Percentiles rank a stretch among this genome's conserved stretches.
These are phyloP conservation scores for Cardamine resedifolia DNA, from an alignment of 345 rosid genomes.

Conservation along the genomic window DNA sequence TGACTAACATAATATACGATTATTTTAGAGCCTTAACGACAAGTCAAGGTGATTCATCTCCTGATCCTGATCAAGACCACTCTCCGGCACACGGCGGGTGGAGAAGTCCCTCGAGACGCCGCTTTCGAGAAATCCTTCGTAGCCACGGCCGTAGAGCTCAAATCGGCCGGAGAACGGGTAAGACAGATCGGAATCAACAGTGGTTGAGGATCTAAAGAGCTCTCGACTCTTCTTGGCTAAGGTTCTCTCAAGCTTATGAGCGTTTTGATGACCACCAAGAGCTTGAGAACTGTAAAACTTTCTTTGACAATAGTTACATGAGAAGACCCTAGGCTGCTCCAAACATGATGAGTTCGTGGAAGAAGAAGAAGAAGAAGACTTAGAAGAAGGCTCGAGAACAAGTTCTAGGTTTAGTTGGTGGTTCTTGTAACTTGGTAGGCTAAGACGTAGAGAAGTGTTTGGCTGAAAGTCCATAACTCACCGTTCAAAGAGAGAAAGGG, in stretches of 20 bases:
- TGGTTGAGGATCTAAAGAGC: constrained; percentile 31
- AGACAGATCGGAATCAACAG: constrained; percentile 27
- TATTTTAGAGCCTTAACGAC: constrained; percentile 67
- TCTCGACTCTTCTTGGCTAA: constrained; percentile 86
- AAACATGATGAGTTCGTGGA: constrained; percentile 45
- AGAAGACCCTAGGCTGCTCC: constrained; percentile 61
- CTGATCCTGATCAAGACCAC: constrained; percentile 57
- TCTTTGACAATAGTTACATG: constrained; percentile 92
- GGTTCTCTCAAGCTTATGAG: constrained; percentile 91
- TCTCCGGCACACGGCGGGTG: constrained; percentile 42
- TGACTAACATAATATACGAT: constrained; percentile 22
- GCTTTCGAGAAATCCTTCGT: constrained; percentile 40
- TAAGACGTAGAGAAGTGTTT: constrained; percentile 67
- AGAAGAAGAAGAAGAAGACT: constrained; percentile 51
- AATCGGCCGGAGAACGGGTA: constrained; percentile 36
- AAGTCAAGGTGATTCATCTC: constrained; percentile 73
- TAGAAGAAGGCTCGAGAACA: constrained; percentile 56
- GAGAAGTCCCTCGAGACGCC: constrained; percentile 44
- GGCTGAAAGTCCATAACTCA: constrained; percentile 64
- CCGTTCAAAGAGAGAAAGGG: constrained; percentile 6
- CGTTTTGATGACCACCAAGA: constrained; percentile 99
- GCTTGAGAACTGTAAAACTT: constrained; percentile 97
- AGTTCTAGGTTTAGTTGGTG: constrained; percentile 62
- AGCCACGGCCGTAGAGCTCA: constrained; percentile 46
- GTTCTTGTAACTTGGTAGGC: constrained; percentile 45